Percentiles rank a stretch among this genome's conserved stretches.
phyloP scores from a whole-genome alignment of 2,329 filamentous ascomycete species.

The Eutypa lata region DNA sequence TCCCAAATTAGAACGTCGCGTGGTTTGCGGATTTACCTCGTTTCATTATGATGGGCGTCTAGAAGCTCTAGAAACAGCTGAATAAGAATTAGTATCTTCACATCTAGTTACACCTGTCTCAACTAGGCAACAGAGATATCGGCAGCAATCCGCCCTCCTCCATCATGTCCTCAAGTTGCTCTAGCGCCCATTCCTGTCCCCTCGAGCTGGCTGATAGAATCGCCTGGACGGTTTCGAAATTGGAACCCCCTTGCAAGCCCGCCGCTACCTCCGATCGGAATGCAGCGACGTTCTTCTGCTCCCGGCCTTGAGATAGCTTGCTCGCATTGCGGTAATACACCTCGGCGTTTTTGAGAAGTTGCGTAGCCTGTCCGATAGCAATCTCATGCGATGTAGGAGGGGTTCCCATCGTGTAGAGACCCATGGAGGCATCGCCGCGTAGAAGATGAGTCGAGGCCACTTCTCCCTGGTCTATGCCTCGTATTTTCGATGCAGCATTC shows the following conservation, averaged over 20 bases:
- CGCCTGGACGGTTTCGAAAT: conserved; percentile 4
- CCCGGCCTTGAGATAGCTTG: conserved; percentile 15
- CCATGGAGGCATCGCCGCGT: conserved; percentile 26
- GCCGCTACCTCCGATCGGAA: conserved; percentile 15
- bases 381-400: conserved; percentile 19
- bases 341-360: conserved; percentile 26
- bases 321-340: conserved; percentile 30
- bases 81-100: too few species aligned
- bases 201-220: conserved; percentile 10
- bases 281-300: conserved; percentile 12
- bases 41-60: too few species aligned
- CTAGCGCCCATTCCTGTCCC: conserved; percentile 14
- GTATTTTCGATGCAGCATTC: conserved; percentile 16
- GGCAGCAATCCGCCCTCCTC: conserved; percentile 3
- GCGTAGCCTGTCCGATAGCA: conserved; percentile 16
- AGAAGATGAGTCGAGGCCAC: conserved; percentile 24
- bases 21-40: too few species aligned
- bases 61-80: too few species aligned
- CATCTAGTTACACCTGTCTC: too few species aligned
- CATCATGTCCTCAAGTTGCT: conserved; percentile 22
- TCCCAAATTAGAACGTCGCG: too few species aligned
- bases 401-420: conserved; percentile 21
- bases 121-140: background rate
- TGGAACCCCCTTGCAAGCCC: conserved; percentile 8
- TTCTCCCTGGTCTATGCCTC: conserved; percentile 15